A percentile compares a stretch with the other conserved stretches of the same genome.
These are phyloP conservation scores for Rickenella mellea DNA, from an alignment of 768 basidiomycete genomes.

Conservation along the genomic window DNA sequence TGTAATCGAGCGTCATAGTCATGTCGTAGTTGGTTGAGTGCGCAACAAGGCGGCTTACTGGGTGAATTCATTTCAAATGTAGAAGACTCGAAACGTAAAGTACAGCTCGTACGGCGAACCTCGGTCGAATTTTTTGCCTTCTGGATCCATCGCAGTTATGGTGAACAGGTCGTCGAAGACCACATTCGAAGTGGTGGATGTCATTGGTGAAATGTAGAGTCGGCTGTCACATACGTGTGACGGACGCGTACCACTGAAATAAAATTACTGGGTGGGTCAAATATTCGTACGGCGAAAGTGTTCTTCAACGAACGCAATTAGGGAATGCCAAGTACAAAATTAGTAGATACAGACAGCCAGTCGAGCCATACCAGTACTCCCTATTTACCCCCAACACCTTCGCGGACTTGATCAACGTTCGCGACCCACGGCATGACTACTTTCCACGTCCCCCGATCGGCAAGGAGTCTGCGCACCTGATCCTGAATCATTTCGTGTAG, in stretches of 20 bases:
- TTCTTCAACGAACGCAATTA: not conserved
- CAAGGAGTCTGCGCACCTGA: conserved; percentile 63
- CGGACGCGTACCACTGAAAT: not conserved
- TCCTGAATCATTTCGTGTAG: conserved; percentile 88
- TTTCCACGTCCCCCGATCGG: conserved; percentile 51
- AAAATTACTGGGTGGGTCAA: not conserved
- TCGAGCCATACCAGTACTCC: too few species aligned
- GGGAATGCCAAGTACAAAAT: too few species aligned
- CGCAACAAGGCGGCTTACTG: conserved; percentile 88
- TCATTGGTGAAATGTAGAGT: conserved; percentile 24
- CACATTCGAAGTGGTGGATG: conserved; percentile 56
- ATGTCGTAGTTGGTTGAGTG: conserved; percentile 88
- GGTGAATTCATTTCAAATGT: too few species aligned
- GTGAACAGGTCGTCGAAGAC: conserved; percentile 93
- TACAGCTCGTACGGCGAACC: conserved; percentile 37
- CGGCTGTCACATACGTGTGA: not conserved
- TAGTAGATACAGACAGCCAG: too few species aligned
- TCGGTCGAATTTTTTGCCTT: conserved; percentile 97
- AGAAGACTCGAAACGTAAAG: conserved; percentile 5
- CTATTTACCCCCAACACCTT: conserved; percentile 11
- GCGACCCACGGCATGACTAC: conserved; percentile 58
- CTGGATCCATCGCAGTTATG: conserved; percentile 75
- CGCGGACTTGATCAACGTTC: conserved; percentile 17
- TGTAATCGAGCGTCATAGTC: conserved; percentile 90
- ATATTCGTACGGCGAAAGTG: not conserved